Conservation (phyloP, 2,329 filamentous ascomycete genomes). For the Mollisia scopiformis region DNA sequence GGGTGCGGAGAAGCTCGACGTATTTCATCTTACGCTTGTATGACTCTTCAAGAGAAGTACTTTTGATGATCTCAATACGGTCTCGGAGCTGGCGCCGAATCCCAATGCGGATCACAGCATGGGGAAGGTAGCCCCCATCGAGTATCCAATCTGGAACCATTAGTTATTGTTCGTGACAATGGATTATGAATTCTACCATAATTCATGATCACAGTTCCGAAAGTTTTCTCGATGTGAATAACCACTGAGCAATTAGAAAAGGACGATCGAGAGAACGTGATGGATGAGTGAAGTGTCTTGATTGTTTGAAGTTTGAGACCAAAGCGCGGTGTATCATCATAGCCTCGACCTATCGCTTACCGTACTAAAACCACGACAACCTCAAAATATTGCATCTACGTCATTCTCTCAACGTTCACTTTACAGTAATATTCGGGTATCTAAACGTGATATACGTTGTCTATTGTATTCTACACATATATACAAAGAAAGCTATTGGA, state of each 20-base stretch:
- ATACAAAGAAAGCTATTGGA: slow-evolving; percentile 22
- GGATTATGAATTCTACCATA: slow-evolving; percentile 23
- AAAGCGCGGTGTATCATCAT: slow-evolving; percentile 29
- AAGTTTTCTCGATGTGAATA: background rate
- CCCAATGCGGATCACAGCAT: slow-evolving; percentile 63
- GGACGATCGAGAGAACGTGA: background rate
- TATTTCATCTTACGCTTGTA: slow-evolving; percentile 66
- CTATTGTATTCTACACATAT: background rate
- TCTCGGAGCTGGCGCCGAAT: slow-evolving; percentile 69
- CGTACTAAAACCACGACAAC: slow-evolving; percentile 14
- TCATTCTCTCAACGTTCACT: slow-evolving; percentile 2
- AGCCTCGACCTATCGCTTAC: slow-evolving; percentile 17
- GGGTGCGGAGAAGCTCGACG: slow-evolving; percentile 57
- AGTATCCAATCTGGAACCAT: slow-evolving; percentile 55
- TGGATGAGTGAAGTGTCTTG: slow-evolving; percentile 1
- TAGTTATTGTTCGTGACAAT: slow-evolving; percentile 9
- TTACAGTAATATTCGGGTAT: background rate
- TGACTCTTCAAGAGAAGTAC: slow-evolving; percentile 53
- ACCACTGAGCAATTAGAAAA: background rate
- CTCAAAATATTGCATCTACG: slow-evolving; percentile 6
- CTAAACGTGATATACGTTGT: background rate
- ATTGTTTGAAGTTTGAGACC: slow-evolving; percentile 14
- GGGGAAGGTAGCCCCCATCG: slow-evolving; percentile 67
- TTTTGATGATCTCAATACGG: slow-evolving; percentile 57
- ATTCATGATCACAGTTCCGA: slow-evolving; percentile 26